These are phyloP conservation scores for Solanum chilense DNA, from an alignment of 257 asterid species.

Conservation along the genomic window DNA sequence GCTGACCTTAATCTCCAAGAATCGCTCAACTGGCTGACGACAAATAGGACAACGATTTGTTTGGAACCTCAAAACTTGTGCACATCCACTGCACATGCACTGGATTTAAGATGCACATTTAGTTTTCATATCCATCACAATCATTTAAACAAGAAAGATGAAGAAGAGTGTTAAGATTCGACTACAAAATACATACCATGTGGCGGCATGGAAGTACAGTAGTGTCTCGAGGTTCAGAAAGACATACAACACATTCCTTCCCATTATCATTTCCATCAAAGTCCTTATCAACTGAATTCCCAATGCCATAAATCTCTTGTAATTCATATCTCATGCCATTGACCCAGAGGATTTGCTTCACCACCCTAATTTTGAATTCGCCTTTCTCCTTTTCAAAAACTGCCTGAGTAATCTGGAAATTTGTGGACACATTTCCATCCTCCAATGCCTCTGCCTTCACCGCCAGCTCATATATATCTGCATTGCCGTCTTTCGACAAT, in stretches of 20 bases:
- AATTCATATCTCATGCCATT: conserved; percentile 75
- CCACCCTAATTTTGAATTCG: conserved; percentile 54
- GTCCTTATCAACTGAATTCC: conserved; percentile 64
- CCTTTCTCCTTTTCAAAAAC: conserved; percentile 77
- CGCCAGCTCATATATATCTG: conserved; percentile 69
- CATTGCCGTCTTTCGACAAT: conserved; percentile 37
- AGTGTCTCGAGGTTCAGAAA: conserved; percentile 78
- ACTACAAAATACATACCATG: conserved; percentile 35
- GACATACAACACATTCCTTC: conserved; percentile 87
- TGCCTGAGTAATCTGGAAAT: conserved; percentile 78
- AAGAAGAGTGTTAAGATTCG: background rate
- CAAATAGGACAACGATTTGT: conserved; percentile 96
- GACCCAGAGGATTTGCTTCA: conserved; percentile 80
- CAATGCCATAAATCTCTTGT: conserved; percentile 84
- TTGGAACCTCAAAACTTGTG: conserved; percentile 86
- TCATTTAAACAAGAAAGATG: background rate
- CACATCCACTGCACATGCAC: conserved; percentile 99
- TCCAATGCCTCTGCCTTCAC: conserved; percentile 65
- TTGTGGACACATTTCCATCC: conserved; percentile 17
- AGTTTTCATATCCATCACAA: background rate
- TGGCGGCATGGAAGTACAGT: conserved; percentile 92
- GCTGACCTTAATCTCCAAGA: conserved; percentile 86
- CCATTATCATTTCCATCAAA: conserved; percentile 67
- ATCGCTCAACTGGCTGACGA: conserved; percentile 96
- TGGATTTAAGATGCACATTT: conserved; percentile 25